Base-by-base conservation (phyloP, 768 basidiomycete genomes). In the Tulasnella sp. region DNA sequence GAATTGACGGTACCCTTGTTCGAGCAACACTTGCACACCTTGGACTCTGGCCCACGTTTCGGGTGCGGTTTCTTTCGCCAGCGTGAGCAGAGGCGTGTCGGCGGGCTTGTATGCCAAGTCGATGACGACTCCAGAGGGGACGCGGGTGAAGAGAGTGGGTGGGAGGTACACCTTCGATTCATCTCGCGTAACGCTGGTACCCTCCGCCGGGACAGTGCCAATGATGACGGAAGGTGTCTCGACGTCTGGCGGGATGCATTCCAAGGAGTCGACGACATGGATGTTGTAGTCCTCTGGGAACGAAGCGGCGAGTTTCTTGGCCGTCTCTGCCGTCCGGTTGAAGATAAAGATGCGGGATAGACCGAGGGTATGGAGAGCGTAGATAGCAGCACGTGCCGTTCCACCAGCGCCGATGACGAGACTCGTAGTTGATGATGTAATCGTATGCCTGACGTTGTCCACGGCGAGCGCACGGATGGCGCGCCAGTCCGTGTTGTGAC, bases 401-500 rank as follows among this genome's bases (percentile, higher is more conserved):
- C 94, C 94, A 6, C 94, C 94, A 2, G 91, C 93, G 2, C 96
- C 96, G 59, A 99, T 87, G 54, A 99, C 83, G 57, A 98, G 75
- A 17, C 77, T 86, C 0, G 80, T 75, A 32, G 70, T 72, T 61
- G 63, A 77, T 12, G 41, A 29, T 62, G 55, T 48, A 54, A 58
- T 56, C 23, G 35, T 25, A 37, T 46, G 42, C 35, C n/a, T 43
- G 34, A 72, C 61, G 59, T 66, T 66, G 48, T 51, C 49, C 36
- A 53, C 49, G 35, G 68, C 65, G n/a, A 72, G 76, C 15, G 80
- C 73, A 14, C 75, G 75, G 63, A 99, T 93, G 0, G 89, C 94
- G 45, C 87, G 69, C 84, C 94, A 98, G 65, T 98, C 96, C 0
- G 93, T 96, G 71, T 98, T 99, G 65, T 98, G 92, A 2, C 96